These are phyloP conservation scores for Candida ascalaphidarum DNA, from an alignment of 805 yeast species.

Conservation along the genomic window DNA sequence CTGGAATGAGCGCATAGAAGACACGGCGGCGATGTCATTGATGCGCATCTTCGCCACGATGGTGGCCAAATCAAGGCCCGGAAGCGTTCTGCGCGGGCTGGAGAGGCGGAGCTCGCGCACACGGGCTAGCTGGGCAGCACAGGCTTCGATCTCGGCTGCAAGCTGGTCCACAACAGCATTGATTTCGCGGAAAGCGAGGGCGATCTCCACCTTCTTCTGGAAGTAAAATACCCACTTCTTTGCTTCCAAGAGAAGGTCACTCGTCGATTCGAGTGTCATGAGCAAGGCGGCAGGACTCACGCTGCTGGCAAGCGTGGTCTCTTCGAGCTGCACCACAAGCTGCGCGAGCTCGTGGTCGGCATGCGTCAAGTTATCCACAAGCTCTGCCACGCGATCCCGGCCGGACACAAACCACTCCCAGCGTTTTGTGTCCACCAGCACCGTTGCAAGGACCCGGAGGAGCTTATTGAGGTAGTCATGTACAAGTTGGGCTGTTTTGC, in stretches of 20 bases:
- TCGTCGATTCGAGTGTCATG: slow-evolving; percentile 16
- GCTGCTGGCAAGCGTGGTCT: slow-evolving; percentile 1
- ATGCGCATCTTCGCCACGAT: slow-evolving; percentile 16
- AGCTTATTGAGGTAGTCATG: slow-evolving; percentile 14
- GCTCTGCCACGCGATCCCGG: too few species aligned
- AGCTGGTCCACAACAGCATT: slow-evolving; percentile 14
- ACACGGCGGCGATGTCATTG: slow-evolving; percentile 6
- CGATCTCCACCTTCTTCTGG: slow-evolving; percentile 17
- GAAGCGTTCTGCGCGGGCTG: slow-evolving; percentile 8
- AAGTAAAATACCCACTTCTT: slow-evolving; percentile 11
- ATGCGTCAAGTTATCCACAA: slow-evolving; percentile 11
- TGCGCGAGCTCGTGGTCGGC: slow-evolving; percentile 18
- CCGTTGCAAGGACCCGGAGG: slow-evolving; percentile 4
- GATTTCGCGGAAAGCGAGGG: slow-evolving; percentile 19
- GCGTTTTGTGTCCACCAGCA: slow-evolving; percentile 1
- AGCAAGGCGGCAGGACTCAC: slow-evolving; percentile 6
- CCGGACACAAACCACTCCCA: slow-evolving; percentile 19
- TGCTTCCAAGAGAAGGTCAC: slow-evolving; percentile 17
- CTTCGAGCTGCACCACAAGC: slow-evolving; percentile 6
- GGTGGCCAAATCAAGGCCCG: slow-evolving; percentile 10
- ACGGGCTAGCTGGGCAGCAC: slow-evolving; percentile 9
- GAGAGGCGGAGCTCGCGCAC: slow-evolving; percentile 11
- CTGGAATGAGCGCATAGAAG: slow-evolving; percentile 10
- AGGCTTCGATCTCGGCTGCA: slow-evolving; percentile 16
- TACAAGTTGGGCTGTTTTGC: slow-evolving; percentile 19